Evolutionary conservation across 192 early-diverging fungal genomes (phyloP), one percentile per base, ranked within the genome.

Genomic region (Dissophora globulifera): DNA sequence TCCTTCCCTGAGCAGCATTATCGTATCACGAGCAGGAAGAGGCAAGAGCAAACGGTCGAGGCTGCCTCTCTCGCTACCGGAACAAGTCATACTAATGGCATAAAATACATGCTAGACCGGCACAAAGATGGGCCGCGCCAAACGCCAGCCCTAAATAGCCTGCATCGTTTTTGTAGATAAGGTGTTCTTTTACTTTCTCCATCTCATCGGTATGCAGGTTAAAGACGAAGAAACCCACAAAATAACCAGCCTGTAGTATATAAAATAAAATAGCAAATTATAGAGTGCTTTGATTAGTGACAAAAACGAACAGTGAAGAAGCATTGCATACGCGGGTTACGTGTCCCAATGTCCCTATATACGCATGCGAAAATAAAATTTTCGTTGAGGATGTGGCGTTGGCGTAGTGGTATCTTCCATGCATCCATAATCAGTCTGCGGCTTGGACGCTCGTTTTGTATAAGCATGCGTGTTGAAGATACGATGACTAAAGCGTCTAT

Each of bases 11-110:
- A 23, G 29, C 82, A 83, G 25, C 53, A 60, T 32, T 30, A 54
- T 17, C 63, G 68, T n/a, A 35, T 70, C 65, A 80, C 78, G 58
- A 35, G 42, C 20, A 30, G 57, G 16, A 62, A 54, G 16, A 78
- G 51, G 51, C 80, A 83, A 66, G 68, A 61, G 3, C 38, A 42
- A 16, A 61, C 56, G 27, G 20, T 56, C 33, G 67, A 74, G 26
- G 76, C 61, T 62, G 74, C 55, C 60, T 59, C 56, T 33, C 38
- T 78, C 7, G 79, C 75, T 50, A 27, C 57, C 11, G 78, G 60
- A 43, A 74, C 63, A 41, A 69, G 61, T 63, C 69, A 69, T 58
- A 49, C 79, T 11, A 42, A 41, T 38, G 60, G 60, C 51, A 51
- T 42, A 50, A 46, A 46, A 30, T 53, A 29, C 20, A 27, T 43